These are phyloP conservation scores for Petrea volubilis DNA, from an alignment of 257 asterid species.

Conservation along the genomic window DNA sequence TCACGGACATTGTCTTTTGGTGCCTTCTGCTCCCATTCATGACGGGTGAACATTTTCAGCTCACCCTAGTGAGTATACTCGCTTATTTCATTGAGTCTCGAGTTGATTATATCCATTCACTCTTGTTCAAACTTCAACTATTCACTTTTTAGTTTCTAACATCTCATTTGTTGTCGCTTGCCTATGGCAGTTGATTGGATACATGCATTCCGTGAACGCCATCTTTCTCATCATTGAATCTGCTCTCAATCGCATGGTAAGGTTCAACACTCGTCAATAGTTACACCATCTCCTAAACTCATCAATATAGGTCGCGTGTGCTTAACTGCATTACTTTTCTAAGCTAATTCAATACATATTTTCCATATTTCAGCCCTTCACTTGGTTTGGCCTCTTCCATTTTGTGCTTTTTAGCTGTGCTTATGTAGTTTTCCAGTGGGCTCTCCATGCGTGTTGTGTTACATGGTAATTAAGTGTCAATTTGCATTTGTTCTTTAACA, in stretches of 20 bases:
- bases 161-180: background rate
- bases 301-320: no score
- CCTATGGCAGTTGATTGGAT: constrained; percentile 62
- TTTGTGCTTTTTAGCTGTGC: constrained; percentile 67
- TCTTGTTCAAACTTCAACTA: no score
- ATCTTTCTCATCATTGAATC: constrained; percentile 78
- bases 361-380: constrained; percentile 52
- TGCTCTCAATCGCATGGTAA: constrained; percentile 68
- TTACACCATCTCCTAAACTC: background rate
- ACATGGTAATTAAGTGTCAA: constrained; percentile 50
- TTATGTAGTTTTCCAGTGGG: constrained; percentile 78
- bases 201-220: constrained; percentile 92
- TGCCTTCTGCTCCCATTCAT: constrained; percentile 84
- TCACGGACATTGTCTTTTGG: constrained; percentile 91
- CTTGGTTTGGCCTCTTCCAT: constrained; percentile 71
- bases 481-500: background rate
- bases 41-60: constrained; percentile 62
- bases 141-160: constrained; percentile 3
- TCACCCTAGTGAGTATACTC: constrained; percentile 60
- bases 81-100: background rate
- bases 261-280: constrained; percentile 1
- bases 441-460: constrained; percentile 70
- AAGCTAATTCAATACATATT: constrained; percentile 16
- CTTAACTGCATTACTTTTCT: background rate
- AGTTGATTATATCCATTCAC: background rate